A percentile compares a stretch with the other conserved stretches of the same genome.
Evolutionary conservation across 495 filamentous ascomycete genomes (phyloP).

Genomic region (Ascodesmis nigricans): DNA sequence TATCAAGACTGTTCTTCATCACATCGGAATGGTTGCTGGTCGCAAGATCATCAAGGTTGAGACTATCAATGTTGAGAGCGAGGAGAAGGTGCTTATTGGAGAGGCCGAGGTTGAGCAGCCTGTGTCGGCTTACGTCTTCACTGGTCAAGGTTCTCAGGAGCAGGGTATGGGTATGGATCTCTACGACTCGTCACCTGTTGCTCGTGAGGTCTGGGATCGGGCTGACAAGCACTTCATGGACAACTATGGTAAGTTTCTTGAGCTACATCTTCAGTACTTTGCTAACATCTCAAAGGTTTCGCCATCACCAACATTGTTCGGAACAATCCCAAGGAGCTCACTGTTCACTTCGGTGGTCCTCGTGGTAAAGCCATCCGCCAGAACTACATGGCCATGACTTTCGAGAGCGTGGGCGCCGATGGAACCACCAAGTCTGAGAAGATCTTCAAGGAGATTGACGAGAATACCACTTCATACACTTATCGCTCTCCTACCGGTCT

Average conservation of each 20-base stretch:
- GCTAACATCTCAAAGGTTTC: conserved; percentile 35
- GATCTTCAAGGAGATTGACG: conserved; percentile 93
- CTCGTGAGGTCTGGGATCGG: conserved; percentile 93
- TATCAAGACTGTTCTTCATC: conserved; percentile 78
- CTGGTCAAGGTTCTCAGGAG: conserved; percentile 91
- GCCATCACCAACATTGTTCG: conserved; percentile 96
- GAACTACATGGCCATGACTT: conserved; percentile 99
- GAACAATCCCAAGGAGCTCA: conserved; percentile 98
- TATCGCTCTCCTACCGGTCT: conserved; percentile 90
- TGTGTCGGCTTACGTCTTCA: conserved; percentile 94
- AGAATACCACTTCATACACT: conserved; percentile 81
- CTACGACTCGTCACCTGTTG: conserved; percentile 75
- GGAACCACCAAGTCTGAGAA: conserved; percentile 90
- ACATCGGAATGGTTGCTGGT: conserved; percentile 92
- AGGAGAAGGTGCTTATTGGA: conserved; percentile 82
- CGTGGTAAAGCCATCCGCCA: conserved; percentile 90
- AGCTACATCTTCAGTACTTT: neutral
- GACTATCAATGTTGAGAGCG: conserved; percentile 74
- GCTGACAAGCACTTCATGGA: conserved; percentile 96
- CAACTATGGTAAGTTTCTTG: conserved; percentile 57
- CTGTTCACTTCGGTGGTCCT: conserved; percentile 92
- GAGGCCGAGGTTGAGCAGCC: conserved; percentile 98
- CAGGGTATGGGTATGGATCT: conserved; percentile 99
- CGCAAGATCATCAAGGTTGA: conserved; percentile 99
- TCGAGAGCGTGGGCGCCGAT: conserved; percentile 81